Conservation (phyloP, 768 basidiomycete genomes). For the Leccinum subtestaceum region DNA sequence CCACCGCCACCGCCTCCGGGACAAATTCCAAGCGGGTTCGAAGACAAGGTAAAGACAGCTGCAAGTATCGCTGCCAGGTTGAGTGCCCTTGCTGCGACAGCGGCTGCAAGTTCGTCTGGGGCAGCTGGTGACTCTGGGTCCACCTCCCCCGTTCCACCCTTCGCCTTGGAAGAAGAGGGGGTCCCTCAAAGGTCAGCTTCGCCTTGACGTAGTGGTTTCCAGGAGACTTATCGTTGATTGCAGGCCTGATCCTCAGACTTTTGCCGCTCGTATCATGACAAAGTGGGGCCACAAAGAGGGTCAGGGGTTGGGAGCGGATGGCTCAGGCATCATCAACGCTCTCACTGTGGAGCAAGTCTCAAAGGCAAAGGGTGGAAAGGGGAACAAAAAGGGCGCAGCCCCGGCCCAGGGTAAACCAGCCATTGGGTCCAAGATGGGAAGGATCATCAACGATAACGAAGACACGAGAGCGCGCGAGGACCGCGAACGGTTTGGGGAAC, state of each 20-base stretch:
- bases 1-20: slow-evolving; percentile 63
- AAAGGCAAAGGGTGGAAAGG: slow-evolving; percentile 36
- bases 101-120: slow-evolving; percentile 21
- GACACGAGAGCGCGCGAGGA: slow-evolving; percentile 78
- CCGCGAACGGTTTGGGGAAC: slow-evolving; percentile 77
- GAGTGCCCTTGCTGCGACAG: slow-evolving; percentile 47
- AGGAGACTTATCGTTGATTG: neutral
- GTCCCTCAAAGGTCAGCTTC: slow-evolving; percentile 14
- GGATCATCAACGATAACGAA: slow-evolving; percentile 88
- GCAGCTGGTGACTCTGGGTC: slow-evolving; percentile 25
- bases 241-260: slow-evolving; percentile 64
- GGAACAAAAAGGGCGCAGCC: slow-evolving; percentile 34
- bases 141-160: slow-evolving; percentile 26
- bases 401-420: slow-evolving; percentile 37
- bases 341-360: slow-evolving; percentile 71
- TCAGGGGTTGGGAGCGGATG: slow-evolving; percentile 84
- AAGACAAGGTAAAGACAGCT: slow-evolving; percentile 72
- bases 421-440: slow-evolving; percentile 71
- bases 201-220: neutral
- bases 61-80: slow-evolving; percentile 81
- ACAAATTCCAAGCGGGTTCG: slow-evolving; percentile 42
- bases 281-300: slow-evolving; percentile 97
- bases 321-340: slow-evolving; percentile 85
- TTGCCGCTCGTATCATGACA: slow-evolving; percentile 87
- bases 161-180: slow-evolving; percentile 33